Percentiles rank a stretch among this genome's conserved stretches.
These are phyloP conservation scores for Leptographium flavum DNA, from an alignment of 2,329 filamentous ascomycete genomes.

Conservation along the genomic window DNA sequence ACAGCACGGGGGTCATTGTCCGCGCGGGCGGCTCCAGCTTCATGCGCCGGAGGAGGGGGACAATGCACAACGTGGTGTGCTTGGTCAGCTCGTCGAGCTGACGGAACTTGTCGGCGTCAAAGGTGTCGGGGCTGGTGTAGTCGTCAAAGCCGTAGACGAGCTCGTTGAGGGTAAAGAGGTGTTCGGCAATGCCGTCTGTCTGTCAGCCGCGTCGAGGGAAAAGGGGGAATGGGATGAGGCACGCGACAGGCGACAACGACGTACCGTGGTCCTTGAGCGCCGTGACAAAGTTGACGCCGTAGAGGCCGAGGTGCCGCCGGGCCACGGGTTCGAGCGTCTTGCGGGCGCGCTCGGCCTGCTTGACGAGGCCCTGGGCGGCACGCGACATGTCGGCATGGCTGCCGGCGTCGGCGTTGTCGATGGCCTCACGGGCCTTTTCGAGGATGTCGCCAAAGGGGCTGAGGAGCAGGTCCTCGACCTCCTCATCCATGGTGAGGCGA, in stretches of 20 bases:
- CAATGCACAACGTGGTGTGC: constrained; percentile 31
- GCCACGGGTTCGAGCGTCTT: constrained; percentile 38
- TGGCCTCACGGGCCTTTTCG: constrained; percentile 32
- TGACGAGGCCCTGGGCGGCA: constrained; percentile 24
- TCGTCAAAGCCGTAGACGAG: constrained; percentile 45
- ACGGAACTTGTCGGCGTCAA: constrained; percentile 34
- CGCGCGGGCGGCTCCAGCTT: constrained; percentile 28
- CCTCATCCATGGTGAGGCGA: constrained; percentile 11
- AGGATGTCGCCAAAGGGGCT: constrained; percentile 38
- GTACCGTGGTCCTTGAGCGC: constrained; percentile 40
- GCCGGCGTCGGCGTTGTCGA: constrained; percentile 28
- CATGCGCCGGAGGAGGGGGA: constrained; percentile 38
- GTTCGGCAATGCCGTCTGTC: constrained; percentile 34
- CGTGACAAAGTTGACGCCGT: constrained; percentile 32
- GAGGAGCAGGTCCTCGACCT: constrained; percentile 27
- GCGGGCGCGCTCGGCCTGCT: constrained; percentile 23
- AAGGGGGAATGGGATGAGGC: not conserved
- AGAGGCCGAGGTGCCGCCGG: constrained; percentile 31
- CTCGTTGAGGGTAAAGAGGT: constrained; percentile 31
- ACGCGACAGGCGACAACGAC: not conserved
- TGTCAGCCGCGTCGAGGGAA: not conserved
- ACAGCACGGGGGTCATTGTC: not conserved
- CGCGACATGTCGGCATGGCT: constrained; percentile 32
- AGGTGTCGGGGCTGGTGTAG: constrained; percentile 32
- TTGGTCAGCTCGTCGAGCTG: constrained; percentile 33